Evolutionary conservation across 2,329 filamentous ascomycete genomes (phyloP), one percentile per base, ranked within the genome.

Genomic region (Parascedosporium putredinis): DNA sequence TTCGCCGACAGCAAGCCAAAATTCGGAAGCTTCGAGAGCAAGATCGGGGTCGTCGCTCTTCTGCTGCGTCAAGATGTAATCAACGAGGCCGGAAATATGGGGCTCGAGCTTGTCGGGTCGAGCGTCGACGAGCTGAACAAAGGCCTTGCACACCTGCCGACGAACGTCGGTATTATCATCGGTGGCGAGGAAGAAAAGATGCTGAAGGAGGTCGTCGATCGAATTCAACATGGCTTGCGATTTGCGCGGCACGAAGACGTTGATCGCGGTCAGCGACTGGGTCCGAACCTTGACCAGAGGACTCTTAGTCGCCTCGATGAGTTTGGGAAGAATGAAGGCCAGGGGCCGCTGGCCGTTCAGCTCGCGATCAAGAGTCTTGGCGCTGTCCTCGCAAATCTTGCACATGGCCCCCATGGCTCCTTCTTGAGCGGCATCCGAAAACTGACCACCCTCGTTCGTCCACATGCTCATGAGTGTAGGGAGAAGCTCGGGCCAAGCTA

Each of bases 361-460:
- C 55, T 95, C 88, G 58, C 84, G 83, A 67, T 95, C 88, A 49
- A 98, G 73, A 52, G 88, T 75, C 62, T 86, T 88, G 60, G 81
- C 83, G 69, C 95, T 96, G 68, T 98, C 93, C 67, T 98, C 93
- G 67, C 93, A 98, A 54, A 98, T 90, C 73, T 97, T 97, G 64
- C 85, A 74, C 66, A 98, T 74, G 45, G 93, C 90, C 45, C 86
- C 81, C 86, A 97, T 95, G 57, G 88, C 90, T 53, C 90, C 90
- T 64, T 98, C 91, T 62, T 96, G 89, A 10, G 84, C 83, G 60
- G 87, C 78, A 40, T 76, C 70, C 5, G 87, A 72, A 20, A 82
- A 72, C 54, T 84, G 80, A 36, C 86, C 84, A 43, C 71, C 73
- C 50, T 81, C 69, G 65, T 95, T 94, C 56, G 79, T 78, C 54